These are phyloP conservation scores for Pharus latifolius DNA, from an alignment of 176 grass and related monocot species.

Conservation along the genomic window DNA sequence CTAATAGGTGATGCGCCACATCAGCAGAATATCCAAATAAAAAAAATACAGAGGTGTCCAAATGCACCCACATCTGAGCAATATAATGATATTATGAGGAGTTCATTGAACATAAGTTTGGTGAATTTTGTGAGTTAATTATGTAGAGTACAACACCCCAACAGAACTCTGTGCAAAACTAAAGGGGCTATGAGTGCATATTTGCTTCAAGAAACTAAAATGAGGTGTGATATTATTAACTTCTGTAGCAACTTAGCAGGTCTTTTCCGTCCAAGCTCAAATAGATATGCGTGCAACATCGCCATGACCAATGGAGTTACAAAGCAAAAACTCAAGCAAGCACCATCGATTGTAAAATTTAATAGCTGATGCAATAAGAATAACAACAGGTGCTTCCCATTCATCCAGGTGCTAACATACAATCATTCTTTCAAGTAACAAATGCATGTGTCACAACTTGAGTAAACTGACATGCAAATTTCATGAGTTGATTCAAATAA, in stretches of 20 bases:
- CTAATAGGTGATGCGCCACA: no score
- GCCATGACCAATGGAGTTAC: no score
- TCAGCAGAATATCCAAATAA: no score
- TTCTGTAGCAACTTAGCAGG: no score
- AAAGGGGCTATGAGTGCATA: neutral
- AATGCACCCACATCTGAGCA: neutral
- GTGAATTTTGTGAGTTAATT: neutral
- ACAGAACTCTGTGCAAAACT: neutral
- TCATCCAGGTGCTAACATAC: neutral
- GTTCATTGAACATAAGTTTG: neutral
- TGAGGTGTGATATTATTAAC: no score
- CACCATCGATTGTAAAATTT: no score
- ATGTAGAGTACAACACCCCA: neutral
- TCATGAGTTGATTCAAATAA: neutral
- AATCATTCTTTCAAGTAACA: neutral
- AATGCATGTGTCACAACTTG: neutral
- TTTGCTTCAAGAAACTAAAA: no score
- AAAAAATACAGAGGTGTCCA: neutral
- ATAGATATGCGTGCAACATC: no score
- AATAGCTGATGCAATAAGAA: neutral
- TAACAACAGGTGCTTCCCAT: no score
- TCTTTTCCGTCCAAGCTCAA: no score
- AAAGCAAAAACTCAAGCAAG: no score
- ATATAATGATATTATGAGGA: neutral
- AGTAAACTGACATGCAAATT: neutral